A percentile compares a stretch with the other conserved stretches of the same genome.
These are phyloP conservation scores for Colletotrichum echinochloae DNA, from an alignment of 2,329 filamentous ascomycete species.

Conservation along the genomic window DNA sequence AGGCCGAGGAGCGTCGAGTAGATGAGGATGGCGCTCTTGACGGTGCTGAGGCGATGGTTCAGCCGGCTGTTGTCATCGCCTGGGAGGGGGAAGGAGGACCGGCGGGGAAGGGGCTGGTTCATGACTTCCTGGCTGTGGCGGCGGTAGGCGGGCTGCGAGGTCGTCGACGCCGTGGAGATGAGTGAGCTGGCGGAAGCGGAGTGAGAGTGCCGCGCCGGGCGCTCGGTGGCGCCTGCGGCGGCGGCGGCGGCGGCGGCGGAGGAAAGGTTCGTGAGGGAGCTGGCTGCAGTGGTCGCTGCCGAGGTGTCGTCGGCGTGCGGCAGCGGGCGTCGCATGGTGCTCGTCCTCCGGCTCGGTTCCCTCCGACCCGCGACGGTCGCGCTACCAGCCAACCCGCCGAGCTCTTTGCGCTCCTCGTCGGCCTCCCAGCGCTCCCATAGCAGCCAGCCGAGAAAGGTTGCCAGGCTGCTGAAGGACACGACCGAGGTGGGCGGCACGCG, in stretches of 20 bases:
- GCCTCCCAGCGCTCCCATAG: slow-evolving; percentile 93
- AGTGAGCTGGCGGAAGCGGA: slow-evolving; percentile 68
- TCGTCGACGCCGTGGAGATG: slow-evolving; percentile 56
- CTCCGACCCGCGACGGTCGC: slow-evolving; percentile 52
- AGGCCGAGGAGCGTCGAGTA: slow-evolving; percentile 92
- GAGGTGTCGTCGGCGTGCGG: slow-evolving; percentile 25
- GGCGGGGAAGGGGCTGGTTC: slow-evolving; percentile 10
- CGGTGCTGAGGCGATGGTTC: slow-evolving; percentile 75
- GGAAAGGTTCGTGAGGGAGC: slow-evolving; percentile 24
- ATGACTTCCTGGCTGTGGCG: slow-evolving; percentile 39
- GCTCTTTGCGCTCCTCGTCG: slow-evolving; percentile 58
- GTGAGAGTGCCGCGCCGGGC: slow-evolving; percentile 58
- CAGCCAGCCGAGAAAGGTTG: slow-evolving; percentile 88
- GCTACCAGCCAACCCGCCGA: slow-evolving; percentile 42
- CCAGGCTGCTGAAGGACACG: slow-evolving; percentile 84
- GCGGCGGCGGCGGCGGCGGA: neutral
- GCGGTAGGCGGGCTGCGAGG: slow-evolving; percentile 41
- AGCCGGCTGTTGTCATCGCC: slow-evolving; percentile 54
- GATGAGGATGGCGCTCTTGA: slow-evolving; percentile 93
- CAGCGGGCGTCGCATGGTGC: slow-evolving; percentile 52
- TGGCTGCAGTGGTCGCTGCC: slow-evolving; percentile 24
- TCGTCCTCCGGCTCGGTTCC: slow-evolving; percentile 51
- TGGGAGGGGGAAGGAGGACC: slow-evolving; percentile 32
- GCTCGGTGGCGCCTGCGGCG: slow-evolving; percentile 18
- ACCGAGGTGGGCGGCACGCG: slow-evolving; percentile 91